Conservation (phyloP, 768 basidiomycete genomes). For the Tylopilus intermedius region DNA sequence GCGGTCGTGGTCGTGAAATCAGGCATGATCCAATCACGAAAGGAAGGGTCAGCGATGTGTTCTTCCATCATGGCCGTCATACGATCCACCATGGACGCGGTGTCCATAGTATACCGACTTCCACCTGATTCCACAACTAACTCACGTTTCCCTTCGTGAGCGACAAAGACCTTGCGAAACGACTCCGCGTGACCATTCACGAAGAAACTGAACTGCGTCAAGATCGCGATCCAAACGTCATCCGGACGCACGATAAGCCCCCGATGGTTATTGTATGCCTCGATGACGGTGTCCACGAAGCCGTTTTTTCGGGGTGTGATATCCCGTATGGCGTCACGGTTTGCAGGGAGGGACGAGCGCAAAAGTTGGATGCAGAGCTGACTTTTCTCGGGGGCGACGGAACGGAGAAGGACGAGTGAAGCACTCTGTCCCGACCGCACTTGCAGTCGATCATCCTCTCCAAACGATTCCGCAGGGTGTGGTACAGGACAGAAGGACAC, state of each 20-base stretch:
- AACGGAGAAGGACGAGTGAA: constrained; percentile 18
- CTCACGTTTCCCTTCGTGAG: constrained; percentile 22
- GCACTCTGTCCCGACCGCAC: constrained; percentile 21
- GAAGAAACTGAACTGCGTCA: constrained; percentile 37
- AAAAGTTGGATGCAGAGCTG: constrained; percentile 23
- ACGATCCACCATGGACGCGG: constrained; percentile 24
- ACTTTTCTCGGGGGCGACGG: constrained; percentile 20
- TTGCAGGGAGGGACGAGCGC: constrained; percentile 24
- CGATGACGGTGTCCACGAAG: constrained; percentile 33
- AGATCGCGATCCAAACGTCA: constrained; percentile 40
- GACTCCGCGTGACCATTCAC: constrained; percentile 35
- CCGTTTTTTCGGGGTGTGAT: constrained; percentile 31
- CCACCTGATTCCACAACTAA: constrained; percentile 23
- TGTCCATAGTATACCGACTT: constrained; percentile 28
- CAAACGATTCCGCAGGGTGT: constrained; percentile 27
- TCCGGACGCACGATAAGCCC: constrained; percentile 43
- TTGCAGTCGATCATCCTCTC: constrained; percentile 26
- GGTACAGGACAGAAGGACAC: constrained; percentile 24
- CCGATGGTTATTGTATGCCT: constrained; percentile 34
- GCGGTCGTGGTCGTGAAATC: constrained; percentile 42
- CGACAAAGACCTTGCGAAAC: constrained; percentile 30
- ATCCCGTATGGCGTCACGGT: constrained; percentile 21
- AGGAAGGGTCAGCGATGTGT: constrained; percentile 19
- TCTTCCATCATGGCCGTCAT: constrained; percentile 22
- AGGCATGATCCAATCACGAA: constrained; percentile 40